phyloP scores from a whole-genome alignment of 2,329 filamentous ascomycete species.

The Pseudocercospora musae region DNA sequence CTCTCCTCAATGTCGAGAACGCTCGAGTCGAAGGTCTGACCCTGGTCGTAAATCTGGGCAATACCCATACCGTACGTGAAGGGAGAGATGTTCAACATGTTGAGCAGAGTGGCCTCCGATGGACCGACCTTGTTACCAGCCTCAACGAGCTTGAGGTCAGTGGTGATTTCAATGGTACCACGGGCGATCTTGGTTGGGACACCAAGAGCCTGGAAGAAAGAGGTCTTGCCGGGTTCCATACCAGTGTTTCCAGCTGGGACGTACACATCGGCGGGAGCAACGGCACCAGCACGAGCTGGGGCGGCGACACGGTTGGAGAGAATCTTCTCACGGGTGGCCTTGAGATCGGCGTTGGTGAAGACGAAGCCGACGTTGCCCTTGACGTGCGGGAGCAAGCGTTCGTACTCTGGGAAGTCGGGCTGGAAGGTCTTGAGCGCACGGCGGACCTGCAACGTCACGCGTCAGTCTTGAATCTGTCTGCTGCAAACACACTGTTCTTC shows the following conservation, averaged over 20 bases:
- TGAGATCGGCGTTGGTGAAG: conserved; percentile 97
- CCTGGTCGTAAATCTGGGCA: conserved; percentile 93
- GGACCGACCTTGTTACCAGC: conserved; percentile 90
- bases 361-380: conserved; percentile 99
- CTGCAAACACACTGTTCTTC: background rate
- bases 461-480: conserved; percentile 14
- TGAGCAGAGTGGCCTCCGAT: conserved; percentile 96
- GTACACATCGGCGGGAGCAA: conserved; percentile 91
- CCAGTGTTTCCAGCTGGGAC: conserved; percentile 98
- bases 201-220: conserved; percentile 99
- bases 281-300: conserved; percentile 93
- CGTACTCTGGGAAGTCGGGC: conserved; percentile 88
- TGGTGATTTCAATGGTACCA: conserved; percentile 99
- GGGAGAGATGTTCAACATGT: conserved; percentile 99
- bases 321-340: conserved; percentile 89
- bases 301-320: conserved; percentile 96
- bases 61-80: conserved; percentile 99
- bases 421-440: conserved; percentile 97
- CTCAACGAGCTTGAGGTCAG: conserved; percentile 97
- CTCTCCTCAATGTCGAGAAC: conserved; percentile 94
- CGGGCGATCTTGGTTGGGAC: conserved; percentile 99
- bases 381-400: conserved; percentile 93
- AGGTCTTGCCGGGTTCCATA: conserved; percentile 99
- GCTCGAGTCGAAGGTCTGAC: conserved; percentile 80
- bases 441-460: conserved; percentile 62